phyloP scores from a whole-genome alignment of 2,329 filamentous ascomycete genomes.

The Diplodia seriata region DNA sequence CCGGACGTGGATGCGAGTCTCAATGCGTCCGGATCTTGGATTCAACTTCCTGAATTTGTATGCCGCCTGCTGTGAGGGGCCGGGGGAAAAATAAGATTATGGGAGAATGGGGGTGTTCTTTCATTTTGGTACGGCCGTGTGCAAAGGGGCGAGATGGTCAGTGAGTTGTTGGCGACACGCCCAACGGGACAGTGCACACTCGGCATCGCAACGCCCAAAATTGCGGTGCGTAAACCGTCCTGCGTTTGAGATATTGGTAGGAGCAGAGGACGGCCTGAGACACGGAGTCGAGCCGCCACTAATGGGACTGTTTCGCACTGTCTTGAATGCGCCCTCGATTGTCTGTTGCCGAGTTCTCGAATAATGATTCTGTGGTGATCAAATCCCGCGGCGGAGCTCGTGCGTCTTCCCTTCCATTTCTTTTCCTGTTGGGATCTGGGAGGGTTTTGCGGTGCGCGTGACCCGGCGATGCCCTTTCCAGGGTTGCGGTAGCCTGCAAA shows the following conservation, averaged over 20 bases:
- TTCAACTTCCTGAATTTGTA: too few species aligned
- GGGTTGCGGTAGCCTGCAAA: background rate
- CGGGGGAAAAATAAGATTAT: background rate
- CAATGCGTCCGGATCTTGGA: too few species aligned
- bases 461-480: background rate
- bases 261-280: slow-evolving; percentile 23
- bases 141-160: slow-evolving; percentile 28
- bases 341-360: slow-evolving; percentile 1
- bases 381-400: slow-evolving; percentile 20
- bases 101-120: background rate
- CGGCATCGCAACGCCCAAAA: slow-evolving; percentile 18
- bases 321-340: slow-evolving; percentile 15
- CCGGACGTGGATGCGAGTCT: too few species aligned
- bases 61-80: slow-evolving; percentile 33
- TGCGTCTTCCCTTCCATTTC: slow-evolving; percentile 30
- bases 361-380: slow-evolving; percentile 27
- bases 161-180: slow-evolving; percentile 6
- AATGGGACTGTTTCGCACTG: slow-evolving; percentile 16
- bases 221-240: slow-evolving; percentile 24
- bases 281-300: slow-evolving; percentile 13
- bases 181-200: slow-evolving; percentile 22
- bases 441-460: slow-evolving; percentile 14
- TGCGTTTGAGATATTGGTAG: slow-evolving; percentile 25
- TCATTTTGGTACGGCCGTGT: slow-evolving; percentile 19
- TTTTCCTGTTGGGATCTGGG: background rate